phyloP scores from a whole-genome alignment of 164 flowering plant species.

The Dillenia turbinata region DNA sequence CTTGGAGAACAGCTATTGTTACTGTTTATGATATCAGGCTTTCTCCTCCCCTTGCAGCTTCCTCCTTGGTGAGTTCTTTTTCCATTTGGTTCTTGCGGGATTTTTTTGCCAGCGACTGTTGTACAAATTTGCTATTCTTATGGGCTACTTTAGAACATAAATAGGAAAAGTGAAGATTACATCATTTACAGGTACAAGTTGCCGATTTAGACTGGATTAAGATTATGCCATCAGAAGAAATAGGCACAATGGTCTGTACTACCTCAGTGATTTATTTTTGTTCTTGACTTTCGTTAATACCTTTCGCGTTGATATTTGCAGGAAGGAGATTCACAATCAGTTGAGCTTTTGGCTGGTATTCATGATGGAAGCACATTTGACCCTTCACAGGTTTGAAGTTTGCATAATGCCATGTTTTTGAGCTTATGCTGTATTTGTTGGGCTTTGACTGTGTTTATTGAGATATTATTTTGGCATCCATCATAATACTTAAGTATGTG shows the following conservation, averaged over 20 bases:
- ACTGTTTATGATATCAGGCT: slow-evolving; percentile 76
- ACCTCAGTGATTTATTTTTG: neutral
- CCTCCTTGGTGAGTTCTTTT: slow-evolving; percentile 50
- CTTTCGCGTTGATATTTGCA: slow-evolving; percentile 21
- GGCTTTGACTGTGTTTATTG: too few relatives aligned
- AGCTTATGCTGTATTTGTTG: slow-evolving; percentile 6
- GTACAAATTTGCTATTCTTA: too few relatives aligned
- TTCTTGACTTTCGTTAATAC: neutral
- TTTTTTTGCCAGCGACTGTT: too few relatives aligned
- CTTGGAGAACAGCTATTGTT: slow-evolving; percentile 63
- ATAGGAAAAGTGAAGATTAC: neutral
- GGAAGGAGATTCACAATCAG: slow-evolving; percentile 54
- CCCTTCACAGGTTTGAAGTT: slow-evolving; percentile 61
- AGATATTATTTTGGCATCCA: too few relatives aligned
- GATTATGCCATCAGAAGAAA: slow-evolving; percentile 55
- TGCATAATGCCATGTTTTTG: slow-evolving; percentile 2
- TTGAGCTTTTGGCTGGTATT: slow-evolving; percentile 61
- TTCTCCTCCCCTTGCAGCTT: slow-evolving; percentile 59
- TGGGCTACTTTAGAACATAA: too few relatives aligned
- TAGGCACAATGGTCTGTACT: slow-evolving; percentile 61
- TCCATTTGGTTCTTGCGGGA: neutral
- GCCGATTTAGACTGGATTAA: slow-evolving; percentile 93
- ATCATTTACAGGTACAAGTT: slow-evolving; percentile 60
- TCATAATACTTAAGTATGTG: neutral
- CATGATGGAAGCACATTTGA: slow-evolving; percentile 71